phyloP scores from a whole-genome alignment of 139 green algal genomes.

The Chlamydomonas eustigma region DNA sequence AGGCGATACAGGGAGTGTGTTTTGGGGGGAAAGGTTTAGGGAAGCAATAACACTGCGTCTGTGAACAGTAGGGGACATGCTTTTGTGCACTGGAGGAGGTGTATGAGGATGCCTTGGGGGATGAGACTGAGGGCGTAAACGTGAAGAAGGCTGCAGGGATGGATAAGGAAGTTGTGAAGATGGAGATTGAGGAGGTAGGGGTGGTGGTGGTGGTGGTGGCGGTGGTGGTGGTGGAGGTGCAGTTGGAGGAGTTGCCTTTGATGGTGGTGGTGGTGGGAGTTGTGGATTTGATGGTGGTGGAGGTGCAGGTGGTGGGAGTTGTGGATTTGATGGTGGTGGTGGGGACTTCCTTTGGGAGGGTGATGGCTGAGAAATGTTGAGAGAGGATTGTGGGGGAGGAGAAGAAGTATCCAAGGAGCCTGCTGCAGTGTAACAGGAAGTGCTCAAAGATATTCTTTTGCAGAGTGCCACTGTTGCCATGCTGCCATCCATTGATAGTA shows the following conservation, averaged over 20 bases:
- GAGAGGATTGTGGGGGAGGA: neutral
- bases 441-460: neutral
- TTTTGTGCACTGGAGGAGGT: too few relatives aligned
- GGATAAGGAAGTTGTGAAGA: too few relatives aligned
- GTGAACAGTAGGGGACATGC: too few relatives aligned
- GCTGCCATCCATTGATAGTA: neutral
- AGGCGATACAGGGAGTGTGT: too few relatives aligned
- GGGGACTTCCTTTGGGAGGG: neutral
- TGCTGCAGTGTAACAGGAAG: neutral
- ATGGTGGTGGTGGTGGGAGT: neutral
- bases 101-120: too few relatives aligned
- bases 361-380: too few relatives aligned
- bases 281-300: neutral
- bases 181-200: too few relatives aligned
- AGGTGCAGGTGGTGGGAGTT: neutral
- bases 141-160: too few relatives aligned
- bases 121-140: too few relatives aligned
- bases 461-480: conserved; percentile 1
- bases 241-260: neutral
- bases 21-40: too few relatives aligned
- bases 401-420: neutral
- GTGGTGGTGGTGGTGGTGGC: neutral
- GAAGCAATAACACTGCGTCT: too few relatives aligned
- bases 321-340: neutral
- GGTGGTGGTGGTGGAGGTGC: neutral